Evolutionary conservation across 306 rosid species (phyloP).

Genomic region (Rosa rugosa): DNA sequence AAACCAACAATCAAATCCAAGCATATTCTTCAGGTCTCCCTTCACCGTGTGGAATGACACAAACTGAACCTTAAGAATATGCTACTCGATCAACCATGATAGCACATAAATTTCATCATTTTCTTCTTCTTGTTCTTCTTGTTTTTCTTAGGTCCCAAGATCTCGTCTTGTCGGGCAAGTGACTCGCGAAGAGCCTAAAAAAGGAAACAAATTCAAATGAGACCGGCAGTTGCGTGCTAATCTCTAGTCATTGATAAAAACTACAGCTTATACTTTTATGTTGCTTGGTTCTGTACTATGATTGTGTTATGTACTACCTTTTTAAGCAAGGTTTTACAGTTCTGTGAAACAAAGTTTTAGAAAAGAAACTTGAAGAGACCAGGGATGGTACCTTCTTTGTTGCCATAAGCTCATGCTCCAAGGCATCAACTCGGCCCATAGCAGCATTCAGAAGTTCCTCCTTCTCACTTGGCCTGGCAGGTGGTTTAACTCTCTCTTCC

Average conservation of each 20-base stretch:
- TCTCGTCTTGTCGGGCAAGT: conserved; percentile 56
- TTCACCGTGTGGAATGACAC: not conserved
- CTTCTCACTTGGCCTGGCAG: conserved; percentile 61
- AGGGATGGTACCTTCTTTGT: conserved; percentile 58
- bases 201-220: not conserved
- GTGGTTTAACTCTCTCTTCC: conserved; percentile 65
- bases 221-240: not conserved
- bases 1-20: conserved; percentile 1
- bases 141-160: conserved; percentile 61
- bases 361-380: not conserved
- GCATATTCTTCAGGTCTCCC: not conserved
- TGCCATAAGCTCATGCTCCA: conserved; percentile 62
- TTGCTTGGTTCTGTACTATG: not conserved
- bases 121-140: conserved; percentile 53
- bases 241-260: not conserved
- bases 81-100: not conserved
- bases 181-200: conserved; percentile 73
- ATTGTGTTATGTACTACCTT: not conserved
- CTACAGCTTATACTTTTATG: not conserved
- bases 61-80: conserved; percentile 1
- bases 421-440: conserved; percentile 46
- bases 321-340: not conserved
- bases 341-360: not conserved
- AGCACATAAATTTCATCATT: conserved; percentile 58
- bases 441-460: conserved; percentile 66